Base-by-base conservation (phyloP, 176 grass and related monocot genomes). In the Eremochloa ophiuroides region DNA sequence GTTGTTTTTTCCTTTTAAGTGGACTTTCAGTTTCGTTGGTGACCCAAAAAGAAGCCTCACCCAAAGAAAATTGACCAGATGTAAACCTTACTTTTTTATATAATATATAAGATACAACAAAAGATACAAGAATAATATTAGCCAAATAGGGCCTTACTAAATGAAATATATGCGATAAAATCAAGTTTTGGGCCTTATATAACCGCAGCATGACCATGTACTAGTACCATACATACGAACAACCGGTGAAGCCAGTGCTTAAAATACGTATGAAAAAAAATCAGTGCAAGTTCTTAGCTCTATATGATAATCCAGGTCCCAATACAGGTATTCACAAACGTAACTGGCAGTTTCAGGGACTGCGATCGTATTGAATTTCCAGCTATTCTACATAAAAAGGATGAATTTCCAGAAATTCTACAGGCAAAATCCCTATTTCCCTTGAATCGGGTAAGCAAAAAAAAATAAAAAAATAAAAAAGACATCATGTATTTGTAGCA, bases 331-430 rank as follows among this genome's bases (percentile, higher is more conserved):
- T 85, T 71, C 20, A 80, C 42, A 28, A 75, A 51, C 12, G 51
- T 58, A 81, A 48, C 41, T 73, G 46, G 55, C 64, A 85, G 65
- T 62, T 77, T 2, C 55, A 4, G 41, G 71, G 51, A 42, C 20
- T 62, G 40, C 71, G 51, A 71, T 64, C 28, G 20, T 7, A 39
- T 81, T 66, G 55, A 81, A 81, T 89, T 85, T 65, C 67, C 23
- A 72, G 46, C 71, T 61, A 82, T 81, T 76, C 82, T 81, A 71
- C 56, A 69, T 14, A 35, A 89, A 80, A 64, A 71, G 62, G 55
- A 26, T 28, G 43, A 75, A 69, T 46, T 59, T 83, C 61, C 22
- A 84, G 63, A 89, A 71, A 89, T 81, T 50, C 71, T 65, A 81
- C 10, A 23, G 73, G 40, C 53, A 65, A 78, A 73, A 56, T 77